Base-by-base conservation (phyloP, 2,329 filamentous ascomycete genomes). In the Nothomitra cinnamomea region DNA sequence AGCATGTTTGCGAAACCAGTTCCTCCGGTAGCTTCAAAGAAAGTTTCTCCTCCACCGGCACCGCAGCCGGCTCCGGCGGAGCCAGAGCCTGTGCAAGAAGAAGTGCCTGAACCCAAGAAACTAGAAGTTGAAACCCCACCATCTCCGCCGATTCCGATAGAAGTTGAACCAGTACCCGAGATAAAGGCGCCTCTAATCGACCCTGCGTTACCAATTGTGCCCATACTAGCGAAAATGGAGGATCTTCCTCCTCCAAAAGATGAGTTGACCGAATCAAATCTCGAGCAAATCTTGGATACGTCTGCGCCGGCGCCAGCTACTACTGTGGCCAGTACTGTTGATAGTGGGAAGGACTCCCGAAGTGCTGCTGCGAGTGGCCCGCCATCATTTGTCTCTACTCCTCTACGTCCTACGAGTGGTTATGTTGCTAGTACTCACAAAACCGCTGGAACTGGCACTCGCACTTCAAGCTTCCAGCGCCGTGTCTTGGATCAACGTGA, bases 401-500 rank as follows among this genome's bases (percentile, higher is more conserved):
- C 72, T 32, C 65, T 67, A 49, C 79, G 82, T 56, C 73, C 79
- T 42, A 68, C 82, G 53, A 84, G 83, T 63, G 85, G 85, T 53
- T 94, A 79, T 66, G 86, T 84, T 51, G 77, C 86, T n/a, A 84
- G 82, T 51, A 87, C 87, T 24, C 74, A 85, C 62, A 95, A 94
- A 71, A 85, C 85, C 12, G 84, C 82, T 57, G 71, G 78, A 22
- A 62, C 76, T 6, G 45, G 45, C 55, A 72, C 74, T 56, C 85
- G 90, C 57, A 82, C 80, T 53, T 79, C 87, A 19, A 89, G 83
- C 69, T 87, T 85, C 67, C 85, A 94, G 66, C 82, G 90, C 59
- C 85, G 87, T 62, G 77, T 95, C 53, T 75, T 94, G 63, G 89
- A 96, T 62, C 92, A 98, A 66, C 89, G 95, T 68, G 92, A 98